phyloP scores from a whole-genome alignment of 2,329 filamentous ascomycete species.

The Pseudophaeomoniella oleicola region DNA sequence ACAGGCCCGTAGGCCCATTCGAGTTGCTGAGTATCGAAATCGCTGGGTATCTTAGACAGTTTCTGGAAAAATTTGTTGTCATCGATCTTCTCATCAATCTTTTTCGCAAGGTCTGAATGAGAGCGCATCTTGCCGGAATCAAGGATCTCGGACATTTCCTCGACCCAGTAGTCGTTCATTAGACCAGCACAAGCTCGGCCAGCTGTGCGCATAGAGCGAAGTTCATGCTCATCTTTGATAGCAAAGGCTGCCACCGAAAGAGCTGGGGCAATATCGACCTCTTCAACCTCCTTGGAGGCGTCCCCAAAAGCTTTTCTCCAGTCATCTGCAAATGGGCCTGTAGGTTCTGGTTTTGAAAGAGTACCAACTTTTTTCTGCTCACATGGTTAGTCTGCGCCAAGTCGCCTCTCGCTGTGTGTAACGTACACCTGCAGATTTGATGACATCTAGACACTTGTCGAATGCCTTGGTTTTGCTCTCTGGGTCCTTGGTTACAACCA shows the following conservation, averaged over 20 bases:
- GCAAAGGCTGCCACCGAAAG: constrained; percentile 75
- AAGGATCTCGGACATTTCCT: constrained; percentile 92
- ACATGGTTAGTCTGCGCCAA: constrained; percentile 5
- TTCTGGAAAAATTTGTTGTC: constrained; percentile 86
- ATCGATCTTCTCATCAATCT: constrained; percentile 82
- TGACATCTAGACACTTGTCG: constrained; percentile 64
- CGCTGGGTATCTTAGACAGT: constrained; percentile 65
- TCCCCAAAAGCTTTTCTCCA: constrained; percentile 77
- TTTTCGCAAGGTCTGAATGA: constrained; percentile 71
- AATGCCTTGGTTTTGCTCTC: constrained; percentile 88
- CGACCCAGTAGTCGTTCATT: constrained; percentile 92
- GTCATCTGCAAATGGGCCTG: constrained; percentile 84
- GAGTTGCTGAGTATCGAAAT: constrained; percentile 76
- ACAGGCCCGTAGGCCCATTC: constrained; percentile 89
- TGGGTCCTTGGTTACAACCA: constrained; percentile 82
- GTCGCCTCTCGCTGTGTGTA: constrained; percentile 2
- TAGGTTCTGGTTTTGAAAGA: constrained; percentile 63
- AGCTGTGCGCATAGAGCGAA: constrained; percentile 85
- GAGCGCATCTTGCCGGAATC: constrained; percentile 96
- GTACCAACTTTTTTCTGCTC: constrained; percentile 74
- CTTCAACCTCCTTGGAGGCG: constrained; percentile 70
- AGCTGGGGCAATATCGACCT: constrained; percentile 71
- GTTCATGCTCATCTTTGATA: constrained; percentile 86
- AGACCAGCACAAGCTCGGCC: constrained; percentile 87
- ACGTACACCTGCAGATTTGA: constrained; percentile 75